Percentiles rank a stretch among this genome's conserved stretches.
These are phyloP conservation scores for Trichopus zeylanicus DNA, from an alignment of 116 monocot species.

Conservation along the genomic window DNA sequence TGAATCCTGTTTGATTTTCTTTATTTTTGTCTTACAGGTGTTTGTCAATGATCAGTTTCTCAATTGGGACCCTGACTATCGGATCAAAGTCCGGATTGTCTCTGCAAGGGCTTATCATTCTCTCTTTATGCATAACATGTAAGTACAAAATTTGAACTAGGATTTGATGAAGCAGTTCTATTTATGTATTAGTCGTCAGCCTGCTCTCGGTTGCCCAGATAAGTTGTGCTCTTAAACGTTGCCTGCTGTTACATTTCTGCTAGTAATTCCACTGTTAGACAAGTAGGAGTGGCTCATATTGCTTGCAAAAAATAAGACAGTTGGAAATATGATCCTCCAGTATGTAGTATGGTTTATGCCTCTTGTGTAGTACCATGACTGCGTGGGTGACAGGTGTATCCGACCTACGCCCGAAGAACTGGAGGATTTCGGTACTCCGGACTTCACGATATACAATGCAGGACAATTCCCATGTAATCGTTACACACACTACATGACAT, in stretches of 20 bases:
- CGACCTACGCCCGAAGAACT: conserved; percentile 73
- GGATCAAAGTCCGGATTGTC: conserved; percentile 86
- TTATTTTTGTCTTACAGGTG: conserved; percentile 3
- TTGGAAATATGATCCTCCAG: not conserved
- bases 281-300: conserved; percentile 11
- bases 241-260: conserved; percentile 10
- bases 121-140: conserved; percentile 94
- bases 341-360: conserved; percentile 7
- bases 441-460: conserved; percentile 81
- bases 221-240: conserved; percentile 39
- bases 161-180: conserved; percentile 9
- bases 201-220: conserved; percentile 28
- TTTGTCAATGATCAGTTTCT: conserved; percentile 91
- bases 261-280: conserved; percentile 1
- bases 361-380: conserved; percentile 37
- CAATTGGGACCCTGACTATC: conserved; percentile 75
- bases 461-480: conserved; percentile 79
- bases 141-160: conserved; percentile 19
- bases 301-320: not conserved
- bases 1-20: not conserved
- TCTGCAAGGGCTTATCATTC: conserved; percentile 94
- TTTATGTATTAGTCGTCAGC: conserved; percentile 4
- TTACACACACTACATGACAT: conserved; percentile 82
- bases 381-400: conserved; percentile 74
- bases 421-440: conserved; percentile 67